phyloP scores from a whole-genome alignment of 306 rosid species.

The Cucumis melo region DNA sequence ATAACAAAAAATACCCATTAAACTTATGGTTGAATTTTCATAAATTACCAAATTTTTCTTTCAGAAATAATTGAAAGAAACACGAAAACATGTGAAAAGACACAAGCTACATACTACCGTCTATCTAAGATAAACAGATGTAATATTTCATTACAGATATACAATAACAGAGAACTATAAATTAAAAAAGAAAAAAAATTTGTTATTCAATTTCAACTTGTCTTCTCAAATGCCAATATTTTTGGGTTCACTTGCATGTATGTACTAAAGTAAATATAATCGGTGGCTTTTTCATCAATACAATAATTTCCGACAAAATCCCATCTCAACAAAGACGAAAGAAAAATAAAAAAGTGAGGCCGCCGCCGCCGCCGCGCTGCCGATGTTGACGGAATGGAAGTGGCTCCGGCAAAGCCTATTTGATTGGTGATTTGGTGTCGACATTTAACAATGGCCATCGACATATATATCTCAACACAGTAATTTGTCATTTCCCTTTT shows the following conservation, averaged over 20 bases:
- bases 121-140: too few species aligned
- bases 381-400: neutral
- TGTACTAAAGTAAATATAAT: too few species aligned
- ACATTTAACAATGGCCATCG: neutral
- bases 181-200: too few species aligned
- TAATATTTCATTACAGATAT: too few species aligned
- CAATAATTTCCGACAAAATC: neutral
- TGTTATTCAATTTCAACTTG: neutral
- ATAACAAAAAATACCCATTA: too few species aligned
- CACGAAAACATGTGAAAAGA: too few species aligned
- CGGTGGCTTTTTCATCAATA: neutral
- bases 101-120: too few species aligned
- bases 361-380: neutral
- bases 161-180: too few species aligned
- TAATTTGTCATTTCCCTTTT: neutral
- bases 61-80: too few species aligned
- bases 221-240: neutral
- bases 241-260: neutral
- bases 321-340: neutral
- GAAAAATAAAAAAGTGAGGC: neutral
- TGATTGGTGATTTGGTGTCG: neutral
- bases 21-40: too few species aligned
- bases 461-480: neutral
- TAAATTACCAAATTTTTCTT: too few species aligned
- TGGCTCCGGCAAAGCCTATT: neutral